phyloP scores from a whole-genome alignment of 352 stramenopile genomes.

The Globisporangium ultimum region DNA sequence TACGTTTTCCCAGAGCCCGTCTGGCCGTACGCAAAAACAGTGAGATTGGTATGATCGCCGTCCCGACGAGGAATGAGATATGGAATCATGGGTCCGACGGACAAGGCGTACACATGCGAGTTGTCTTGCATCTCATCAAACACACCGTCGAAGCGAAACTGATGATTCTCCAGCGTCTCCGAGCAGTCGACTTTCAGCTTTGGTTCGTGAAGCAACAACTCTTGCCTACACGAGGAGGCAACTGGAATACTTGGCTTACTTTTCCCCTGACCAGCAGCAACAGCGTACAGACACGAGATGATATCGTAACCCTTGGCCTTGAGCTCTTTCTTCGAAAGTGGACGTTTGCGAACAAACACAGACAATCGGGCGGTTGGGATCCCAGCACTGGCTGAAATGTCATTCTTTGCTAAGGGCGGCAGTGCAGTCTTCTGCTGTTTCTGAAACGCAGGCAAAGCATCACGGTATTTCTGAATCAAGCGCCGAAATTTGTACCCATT shows the following conservation, averaged over 20 bases:
- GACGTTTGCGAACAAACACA: constrained; percentile 14
- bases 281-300: constrained; percentile 9
- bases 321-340: constrained; percentile 13
- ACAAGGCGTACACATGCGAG: constrained; percentile 86
- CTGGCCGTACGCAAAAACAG: constrained; percentile 88
- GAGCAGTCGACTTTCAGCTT: constrained; percentile 73
- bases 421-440: constrained; percentile 1
- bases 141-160: constrained; percentile 74
- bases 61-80: constrained; percentile 27
- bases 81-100: constrained; percentile 54
- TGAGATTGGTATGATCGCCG: constrained; percentile 9
- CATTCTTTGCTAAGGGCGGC: neutral
- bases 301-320: constrained; percentile 17
- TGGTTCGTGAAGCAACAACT: constrained; percentile 70
- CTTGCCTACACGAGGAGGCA: constrained; percentile 5
- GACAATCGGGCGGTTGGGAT: constrained; percentile 5
- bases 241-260: too few relatives aligned
- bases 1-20: constrained; percentile 93
- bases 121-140: constrained; percentile 93
- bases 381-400: neutral
- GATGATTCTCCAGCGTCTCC: constrained; percentile 64
- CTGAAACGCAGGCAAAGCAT: constrained; percentile 32
- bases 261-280: neutral
- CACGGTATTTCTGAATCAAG: constrained; percentile 55
- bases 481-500: constrained; percentile 72